Percentiles rank a stretch among this genome's conserved stretches.
Conservation (phyloP, 73 alveolate genomes). For the Stentor roeselii region DNA sequence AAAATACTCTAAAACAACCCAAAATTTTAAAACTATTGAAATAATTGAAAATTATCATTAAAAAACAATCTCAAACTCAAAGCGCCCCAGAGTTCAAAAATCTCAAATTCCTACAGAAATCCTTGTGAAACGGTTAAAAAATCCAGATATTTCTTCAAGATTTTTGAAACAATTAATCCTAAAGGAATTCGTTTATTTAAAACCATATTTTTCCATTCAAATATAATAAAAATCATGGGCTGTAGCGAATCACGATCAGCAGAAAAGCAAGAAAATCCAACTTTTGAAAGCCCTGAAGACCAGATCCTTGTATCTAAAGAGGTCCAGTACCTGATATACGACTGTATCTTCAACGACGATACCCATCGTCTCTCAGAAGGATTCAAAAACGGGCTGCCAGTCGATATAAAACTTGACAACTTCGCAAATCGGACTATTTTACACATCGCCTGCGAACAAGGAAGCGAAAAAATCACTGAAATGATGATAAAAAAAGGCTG, state of each 20-base stretch:
- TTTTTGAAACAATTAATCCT: too few species aligned
- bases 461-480: too few species aligned
- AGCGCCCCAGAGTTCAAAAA: too few species aligned
- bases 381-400: not conserved
- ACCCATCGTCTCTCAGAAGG: not conserved
- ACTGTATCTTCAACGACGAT: not conserved
- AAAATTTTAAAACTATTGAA: too few species aligned
- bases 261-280: not conserved
- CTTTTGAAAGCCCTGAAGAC: not conserved
- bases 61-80: too few species aligned
- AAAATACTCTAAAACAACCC: too few species aligned
- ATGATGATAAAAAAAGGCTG: not conserved
- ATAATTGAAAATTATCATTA: too few species aligned
- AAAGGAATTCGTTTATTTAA: too few species aligned
- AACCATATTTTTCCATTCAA: not conserved
- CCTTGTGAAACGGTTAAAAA: too few species aligned
- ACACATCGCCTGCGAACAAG: not conserved
- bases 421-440: not conserved
- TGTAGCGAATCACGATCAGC: not conserved
- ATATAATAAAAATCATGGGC: slow-evolving; percentile 1
- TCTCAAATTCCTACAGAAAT: too few species aligned
- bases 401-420: not conserved
- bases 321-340: not conserved
- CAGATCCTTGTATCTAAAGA: not conserved
- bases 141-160: too few species aligned